Base-by-base conservation (phyloP, 345 rosid genomes). In the Euphorbia tirucalli region DNA sequence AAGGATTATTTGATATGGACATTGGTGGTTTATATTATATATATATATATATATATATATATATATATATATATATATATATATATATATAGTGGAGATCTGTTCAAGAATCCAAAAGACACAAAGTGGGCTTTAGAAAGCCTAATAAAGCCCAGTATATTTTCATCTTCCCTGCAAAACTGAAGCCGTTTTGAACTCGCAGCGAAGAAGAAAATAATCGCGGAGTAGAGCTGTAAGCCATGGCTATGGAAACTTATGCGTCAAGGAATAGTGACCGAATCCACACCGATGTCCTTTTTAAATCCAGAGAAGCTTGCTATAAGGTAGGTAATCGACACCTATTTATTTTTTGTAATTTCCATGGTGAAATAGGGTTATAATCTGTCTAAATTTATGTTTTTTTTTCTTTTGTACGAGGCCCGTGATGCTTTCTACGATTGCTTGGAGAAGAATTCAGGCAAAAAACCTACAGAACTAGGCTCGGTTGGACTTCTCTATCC, bases 401-500 rank as follows among this genome's bases (percentile, higher is more conserved):
- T 74, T 41, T 7, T 28, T n/a, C n/a, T n/a, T n/a, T n/a, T n/a
- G n/a, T n/a, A 7, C 16, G 68, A 92, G 97, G 90, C 91, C 5
- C 92, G 93, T 2, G 96, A 92, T 71, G 89, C 89, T 14, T 92
- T 94, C 69, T 92, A 87, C 78, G 60, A 86, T 1, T 94, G 97
- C 39, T 39, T 89, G 25, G 96, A 90, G 73, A 89, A 84, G 76
- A 84, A 89, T 32, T 87, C 96, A 24, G 78, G 79, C 49, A 90
- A 89, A 77, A 89, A 87, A 58, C 92, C 84, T 14, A 82, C 92
- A 11, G 97, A 92, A 69, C 87, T 85, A 32, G 99, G 85, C 0
- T 83, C 93, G 0, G 99, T 89, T 0, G 99, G 96, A 68, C 87
- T 92, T 49, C 71, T 90, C 24, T 90, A 87, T 71, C 96, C 96